phyloP scores from a whole-genome alignment of 768 basidiomycete genomes.

The Lentinus brumalis region DNA sequence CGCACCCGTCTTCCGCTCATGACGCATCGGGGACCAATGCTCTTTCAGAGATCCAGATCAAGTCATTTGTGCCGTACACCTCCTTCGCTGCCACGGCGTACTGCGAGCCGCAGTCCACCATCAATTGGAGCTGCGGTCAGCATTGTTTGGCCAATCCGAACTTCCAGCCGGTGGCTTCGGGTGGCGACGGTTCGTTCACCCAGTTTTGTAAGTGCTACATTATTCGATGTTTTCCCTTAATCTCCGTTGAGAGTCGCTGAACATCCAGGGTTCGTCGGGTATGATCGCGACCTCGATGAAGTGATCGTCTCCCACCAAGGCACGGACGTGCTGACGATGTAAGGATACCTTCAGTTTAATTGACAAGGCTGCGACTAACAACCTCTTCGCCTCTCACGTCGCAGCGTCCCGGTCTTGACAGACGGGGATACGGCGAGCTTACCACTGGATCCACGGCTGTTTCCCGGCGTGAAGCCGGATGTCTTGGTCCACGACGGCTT shows the following conservation, averaged over 20 bases:
- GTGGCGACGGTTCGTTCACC: slow-evolving; percentile 43
- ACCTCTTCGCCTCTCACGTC: slow-evolving; percentile 25
- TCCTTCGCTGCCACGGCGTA: slow-evolving; percentile 35
- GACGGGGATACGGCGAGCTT: slow-evolving; percentile 43
- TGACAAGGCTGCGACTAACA: background rate
- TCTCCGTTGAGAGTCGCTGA: background rate
- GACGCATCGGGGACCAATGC: too few relatives aligned
- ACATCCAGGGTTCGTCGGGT: slow-evolving; percentile 54
- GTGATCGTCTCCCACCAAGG: slow-evolving; percentile 42
- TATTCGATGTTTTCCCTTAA: background rate
- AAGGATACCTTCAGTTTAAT: background rate
- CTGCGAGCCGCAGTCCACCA: slow-evolving; percentile 29
- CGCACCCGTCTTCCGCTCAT: too few relatives aligned
- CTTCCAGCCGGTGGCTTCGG: slow-evolving; percentile 51
- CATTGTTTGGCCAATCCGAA: slow-evolving; percentile 48
- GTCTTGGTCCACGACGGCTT: slow-evolving; percentile 53
- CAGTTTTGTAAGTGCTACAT: slow-evolving; percentile 42
- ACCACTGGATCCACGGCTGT: slow-evolving; percentile 40
- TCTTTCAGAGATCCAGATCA: slow-evolving; percentile 20
- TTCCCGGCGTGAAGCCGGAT: slow-evolving; percentile 47
- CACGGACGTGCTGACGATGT: slow-evolving; percentile 35
- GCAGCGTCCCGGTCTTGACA: slow-evolving; percentile 43
- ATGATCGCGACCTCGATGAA: slow-evolving; percentile 38
- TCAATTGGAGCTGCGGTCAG: slow-evolving; percentile 34
- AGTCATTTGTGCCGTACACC: slow-evolving; percentile 31